Evolutionary conservation across 768 basidiomycete species (phyloP), one percentile per base, ranked within the genome.

Genomic region (Cystobasidium ongulense): DNA sequence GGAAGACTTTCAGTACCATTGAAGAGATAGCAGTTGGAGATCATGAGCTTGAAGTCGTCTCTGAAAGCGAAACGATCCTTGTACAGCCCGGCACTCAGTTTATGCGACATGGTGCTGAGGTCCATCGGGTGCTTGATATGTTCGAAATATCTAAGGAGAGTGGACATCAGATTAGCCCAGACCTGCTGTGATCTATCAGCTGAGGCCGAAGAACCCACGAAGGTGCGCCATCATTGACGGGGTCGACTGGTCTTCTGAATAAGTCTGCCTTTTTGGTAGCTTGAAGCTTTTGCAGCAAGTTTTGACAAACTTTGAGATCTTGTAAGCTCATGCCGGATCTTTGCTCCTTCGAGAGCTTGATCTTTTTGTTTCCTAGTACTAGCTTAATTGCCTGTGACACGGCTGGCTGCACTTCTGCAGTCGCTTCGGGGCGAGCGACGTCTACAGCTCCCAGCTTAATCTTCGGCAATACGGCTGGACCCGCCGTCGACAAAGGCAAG

Each of bases 61-160:
- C 88, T 88, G 80, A 98, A 95, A 17, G 85, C 88, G 78, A 88
- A 87, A 11, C 92, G 87, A 77, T 90, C 87, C 75, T 87, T 85
- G 82, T 97, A 98, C 81, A 89, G 86, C 5, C 93, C 92, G 71
- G 86, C 87, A 77, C 90, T 88, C 13, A 98, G 82, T 80, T 95
- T 97, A 41, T 89, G 89, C 31, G 85, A 84, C 84, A 95, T 90
- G 0, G 93, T 92, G 64, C 88, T 88, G 21, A 98, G 84, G 79
- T 99, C 96, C 91, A 99, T 97, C 0, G 96, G 95, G 13, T 89
- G 85, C 81, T 90, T 90, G 81, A 99, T 88, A 73, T 93, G 82
- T 66, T 90, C 88, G 78, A 92, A 92, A 80, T 80, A 95, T 90
- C 65, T 67, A 18, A 13, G 27, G 17, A 31, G 8, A 8, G 4